Conservation (phyloP, 2,329 filamentous ascomycete genomes). For the Paecilomyces dactylethromorphus region DNA sequence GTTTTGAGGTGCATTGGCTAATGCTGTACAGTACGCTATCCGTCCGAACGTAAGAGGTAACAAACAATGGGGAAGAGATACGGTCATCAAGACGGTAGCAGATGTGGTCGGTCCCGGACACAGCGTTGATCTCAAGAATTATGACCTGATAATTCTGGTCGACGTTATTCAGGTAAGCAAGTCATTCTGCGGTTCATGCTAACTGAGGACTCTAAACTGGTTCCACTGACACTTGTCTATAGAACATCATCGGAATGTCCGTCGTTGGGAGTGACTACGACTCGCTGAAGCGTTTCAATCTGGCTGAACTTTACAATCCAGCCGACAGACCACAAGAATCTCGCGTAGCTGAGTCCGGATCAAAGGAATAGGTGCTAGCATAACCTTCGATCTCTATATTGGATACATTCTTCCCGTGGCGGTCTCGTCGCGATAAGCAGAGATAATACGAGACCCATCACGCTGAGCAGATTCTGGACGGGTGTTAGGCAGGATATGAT, state of each 20-base stretch:
- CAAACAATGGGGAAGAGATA: slow-evolving; percentile 49
- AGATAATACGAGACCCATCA: too few species aligned
- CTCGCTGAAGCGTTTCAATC: slow-evolving; percentile 55
- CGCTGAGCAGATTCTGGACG: too few species aligned
- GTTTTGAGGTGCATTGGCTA: slow-evolving; percentile 1
- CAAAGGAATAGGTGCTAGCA: not conserved
- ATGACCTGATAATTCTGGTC: slow-evolving; percentile 56
- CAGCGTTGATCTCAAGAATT: slow-evolving; percentile 54
- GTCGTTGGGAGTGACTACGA: slow-evolving; percentile 56
- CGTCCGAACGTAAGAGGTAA: slow-evolving; percentile 56
- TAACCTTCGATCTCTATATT: not conserved
- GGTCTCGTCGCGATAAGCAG: not conserved
- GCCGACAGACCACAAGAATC: slow-evolving; percentile 23
- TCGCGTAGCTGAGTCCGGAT: not conserved
- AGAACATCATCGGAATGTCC: slow-evolving; percentile 60
- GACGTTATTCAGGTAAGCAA: slow-evolving; percentile 53
- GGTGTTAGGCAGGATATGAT: not conserved
- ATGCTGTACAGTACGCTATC: slow-evolving; percentile 51
- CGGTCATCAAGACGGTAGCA: slow-evolving; percentile 55
- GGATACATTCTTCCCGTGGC: not conserved
- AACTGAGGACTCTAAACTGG: not conserved
- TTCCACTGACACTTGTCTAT: not conserved
- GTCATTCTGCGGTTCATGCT: not conserved
- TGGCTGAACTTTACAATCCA: slow-evolving; percentile 55
- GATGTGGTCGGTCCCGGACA: slow-evolving; percentile 51